Conservation (phyloP, 2,329 filamentous ascomycete species). For the Claviceps sorghi region DNA sequence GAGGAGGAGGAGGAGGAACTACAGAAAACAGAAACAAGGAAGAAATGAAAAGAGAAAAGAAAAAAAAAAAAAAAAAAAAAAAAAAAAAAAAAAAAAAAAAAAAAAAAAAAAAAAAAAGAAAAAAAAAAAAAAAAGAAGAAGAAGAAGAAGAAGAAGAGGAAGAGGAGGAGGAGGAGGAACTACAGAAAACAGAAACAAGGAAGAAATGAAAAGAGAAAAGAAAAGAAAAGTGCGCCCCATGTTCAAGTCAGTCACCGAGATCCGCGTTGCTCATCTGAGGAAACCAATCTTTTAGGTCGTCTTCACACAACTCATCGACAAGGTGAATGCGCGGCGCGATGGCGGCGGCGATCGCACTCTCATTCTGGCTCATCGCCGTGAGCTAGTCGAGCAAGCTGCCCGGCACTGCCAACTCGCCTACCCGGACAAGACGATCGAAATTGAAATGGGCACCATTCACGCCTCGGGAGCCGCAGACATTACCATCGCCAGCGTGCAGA, state of each 20-base stretch:
- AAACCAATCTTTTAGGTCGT: constrained; percentile 47
- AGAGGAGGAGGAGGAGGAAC: not conserved
- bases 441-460: constrained; percentile 74
- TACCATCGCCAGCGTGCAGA: constrained; percentile 80
- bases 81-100: too few relatives aligned
- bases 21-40: too few relatives aligned
- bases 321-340: constrained; percentile 40
- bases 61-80: not conserved
- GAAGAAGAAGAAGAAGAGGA: too few relatives aligned
- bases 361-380: constrained; percentile 80
- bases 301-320: constrained; percentile 86
- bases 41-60: too few relatives aligned
- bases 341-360: constrained; percentile 55
- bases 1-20: too few relatives aligned
- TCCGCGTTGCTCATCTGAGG: not conserved
- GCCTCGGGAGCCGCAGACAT: constrained; percentile 78
- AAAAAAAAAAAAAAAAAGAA: too few relatives aligned
- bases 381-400: constrained; percentile 88
- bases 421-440: constrained; percentile 64
- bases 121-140: too few relatives aligned
- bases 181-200: too few relatives aligned
- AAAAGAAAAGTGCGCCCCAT: not conserved
- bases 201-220: not conserved
- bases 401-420: constrained; percentile 71
- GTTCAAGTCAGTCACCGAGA: not conserved